Percentiles rank a stretch among this genome's conserved stretches.
Conservation (phyloP, 495 filamentous ascomycete genomes). For the Hypomontagnella submonticulosa region DNA sequence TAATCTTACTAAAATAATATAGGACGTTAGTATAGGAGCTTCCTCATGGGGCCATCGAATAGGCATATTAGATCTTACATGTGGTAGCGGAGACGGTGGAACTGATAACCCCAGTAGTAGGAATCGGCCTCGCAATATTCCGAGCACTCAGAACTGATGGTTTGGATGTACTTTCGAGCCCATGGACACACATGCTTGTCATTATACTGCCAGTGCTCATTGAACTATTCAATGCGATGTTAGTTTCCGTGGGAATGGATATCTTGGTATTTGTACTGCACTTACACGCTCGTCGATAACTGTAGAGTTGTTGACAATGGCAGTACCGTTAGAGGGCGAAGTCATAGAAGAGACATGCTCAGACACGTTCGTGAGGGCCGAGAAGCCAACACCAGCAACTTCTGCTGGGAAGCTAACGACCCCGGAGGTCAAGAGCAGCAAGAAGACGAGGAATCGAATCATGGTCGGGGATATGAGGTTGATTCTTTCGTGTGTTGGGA, state of each 20-base stretch:
- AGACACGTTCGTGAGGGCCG: background rate
- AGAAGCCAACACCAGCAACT: background rate
- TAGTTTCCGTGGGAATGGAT: background rate
- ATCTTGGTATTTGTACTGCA: background rate
- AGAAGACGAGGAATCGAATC: background rate
- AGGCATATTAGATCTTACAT: slow-evolving; percentile 19
- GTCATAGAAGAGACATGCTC: background rate
- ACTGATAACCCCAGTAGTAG: slow-evolving; percentile 18
- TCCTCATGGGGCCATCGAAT: background rate
- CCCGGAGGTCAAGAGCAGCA: slow-evolving; percentile 1
- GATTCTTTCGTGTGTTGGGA: background rate
- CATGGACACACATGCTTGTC: slow-evolving; percentile 8
- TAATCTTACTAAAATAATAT: slow-evolving; percentile 18
- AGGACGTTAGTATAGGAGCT: background rate
- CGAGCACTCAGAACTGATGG: slow-evolving; percentile 33
- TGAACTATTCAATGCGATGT: slow-evolving; percentile 3
- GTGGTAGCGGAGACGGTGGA: slow-evolving; percentile 29
- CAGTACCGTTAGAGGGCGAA: slow-evolving; percentile 10
- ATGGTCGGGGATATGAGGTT: background rate
- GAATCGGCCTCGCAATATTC: slow-evolving; percentile 34
- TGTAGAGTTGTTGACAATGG: slow-evolving; percentile 3
- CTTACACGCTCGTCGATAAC: slow-evolving; percentile 11
- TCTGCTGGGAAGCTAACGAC: background rate
- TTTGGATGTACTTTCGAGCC: slow-evolving; percentile 5
- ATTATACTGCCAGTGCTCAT: slow-evolving; percentile 21